Base-by-base conservation (phyloP, 2,329 filamentous ascomycete genomes). In the Botrytis byssoidea region DNA sequence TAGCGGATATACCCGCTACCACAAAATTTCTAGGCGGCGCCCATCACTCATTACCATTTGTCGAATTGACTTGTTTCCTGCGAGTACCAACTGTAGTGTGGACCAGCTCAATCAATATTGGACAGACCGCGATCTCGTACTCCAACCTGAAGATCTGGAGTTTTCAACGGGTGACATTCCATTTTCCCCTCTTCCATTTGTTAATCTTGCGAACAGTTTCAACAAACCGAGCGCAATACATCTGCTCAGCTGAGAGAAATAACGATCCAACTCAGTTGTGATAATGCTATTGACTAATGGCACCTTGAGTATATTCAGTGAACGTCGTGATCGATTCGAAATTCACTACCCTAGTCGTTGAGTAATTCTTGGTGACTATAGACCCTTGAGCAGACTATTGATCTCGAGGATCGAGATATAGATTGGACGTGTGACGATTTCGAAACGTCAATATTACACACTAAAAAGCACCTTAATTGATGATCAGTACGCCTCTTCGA, bases 361-460 rank as follows among this genome's bases (percentile, higher is more conserved):
- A 69, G 51, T 48, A 46, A 29, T 51, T 55, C 55, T 55, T 55
- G 5, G 25, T 66, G 51, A 22, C 37, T 37, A 32, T 44, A 67
- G 37, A 59, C 29, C 71, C 71, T 61, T 68, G 51, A 68, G 68
- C 46, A 72, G 22, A 72, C 71, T 72, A 72, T 72, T 60, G 71
- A 72, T 69, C 71, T 37, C 71, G 68, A 37, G 70, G 61, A 59
- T 69, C 71, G 71, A 72, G 63, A 67, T 55, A 72, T 67, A 67
- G 29, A 72, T 72, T 72, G 48, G 35, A 72, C 29, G 71, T 72
- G 29, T 48, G 40, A 72, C 71, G 60, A 60, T 25, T 72, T 68
- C 65, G 65, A 72, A 72, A 72, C 71, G 64, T 69, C 71, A 72
- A 72, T 72, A 72, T 72, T 72, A 72, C 71, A 72, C 71, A 59